A percentile compares a stretch with the other conserved stretches of the same genome.
These are phyloP conservation scores for Phytophthora macrochlamydospora DNA, from an alignment of 352 stramenopile species.

Conservation along the genomic window DNA sequence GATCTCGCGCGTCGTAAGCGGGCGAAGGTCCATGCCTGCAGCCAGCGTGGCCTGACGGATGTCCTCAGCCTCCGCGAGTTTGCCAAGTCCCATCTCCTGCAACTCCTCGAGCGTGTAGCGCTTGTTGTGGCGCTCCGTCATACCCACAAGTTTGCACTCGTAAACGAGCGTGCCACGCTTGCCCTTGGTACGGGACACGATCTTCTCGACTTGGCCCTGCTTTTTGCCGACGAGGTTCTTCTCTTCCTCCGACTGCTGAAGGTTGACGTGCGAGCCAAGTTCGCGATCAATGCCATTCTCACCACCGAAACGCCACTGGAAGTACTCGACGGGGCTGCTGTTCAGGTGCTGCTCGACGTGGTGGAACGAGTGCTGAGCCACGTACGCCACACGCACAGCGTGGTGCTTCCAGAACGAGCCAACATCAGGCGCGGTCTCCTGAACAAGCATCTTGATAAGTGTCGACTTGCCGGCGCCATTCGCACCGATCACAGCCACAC, in stretches of 20 bases:
- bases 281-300: slow-evolving; percentile 96
- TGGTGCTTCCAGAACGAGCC: slow-evolving; percentile 86
- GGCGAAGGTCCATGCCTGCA: slow-evolving; percentile 59
- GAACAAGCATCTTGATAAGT: slow-evolving; percentile 96
- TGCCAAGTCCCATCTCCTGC: slow-evolving; percentile 69
- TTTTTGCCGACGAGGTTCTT: slow-evolving; percentile 91
- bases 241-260: slow-evolving; percentile 93
- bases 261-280: slow-evolving; percentile 86
- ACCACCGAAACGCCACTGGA: slow-evolving; percentile 96
- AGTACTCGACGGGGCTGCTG: slow-evolving; percentile 97
- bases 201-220: slow-evolving; percentile 93
- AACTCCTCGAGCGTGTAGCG: slow-evolving; percentile 73
- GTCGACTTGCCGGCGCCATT: slow-evolving; percentile 98
- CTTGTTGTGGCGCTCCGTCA: slow-evolving; percentile 68
- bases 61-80: slow-evolving; percentile 68
- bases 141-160: slow-evolving; percentile 89
- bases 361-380: slow-evolving; percentile 97
- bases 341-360: slow-evolving; percentile 96
- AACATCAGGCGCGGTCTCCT: slow-evolving; percentile 78
- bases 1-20: slow-evolving; percentile 72
- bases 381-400: slow-evolving; percentile 95
- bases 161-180: slow-evolving; percentile 85
- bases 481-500: slow-evolving; percentile 95
- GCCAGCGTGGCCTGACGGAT: slow-evolving; percentile 66
- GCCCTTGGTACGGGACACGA: slow-evolving; percentile 88